A percentile compares a stretch with the other conserved stretches of the same genome.
phyloP scores from a whole-genome alignment of 2,329 filamentous ascomycete genomes.

The Neofusicoccum laricinum region DNA sequence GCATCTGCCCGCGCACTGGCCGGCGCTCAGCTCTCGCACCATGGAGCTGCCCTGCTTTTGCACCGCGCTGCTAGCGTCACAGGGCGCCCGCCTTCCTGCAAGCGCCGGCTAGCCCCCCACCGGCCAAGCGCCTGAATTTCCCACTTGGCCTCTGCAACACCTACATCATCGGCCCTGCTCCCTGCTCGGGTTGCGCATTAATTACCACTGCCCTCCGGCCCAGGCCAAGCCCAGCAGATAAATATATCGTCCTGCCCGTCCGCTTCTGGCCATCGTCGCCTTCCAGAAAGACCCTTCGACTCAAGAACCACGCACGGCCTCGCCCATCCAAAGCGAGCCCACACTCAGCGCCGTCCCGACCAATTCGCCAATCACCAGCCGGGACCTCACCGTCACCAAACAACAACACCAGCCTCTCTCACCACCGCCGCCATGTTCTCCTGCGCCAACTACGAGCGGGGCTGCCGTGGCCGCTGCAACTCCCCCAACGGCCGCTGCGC shows the following conservation, averaged over 20 bases:
- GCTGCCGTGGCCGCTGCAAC: slow-evolving; percentile 43
- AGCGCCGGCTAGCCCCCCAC: slow-evolving; percentile 7
- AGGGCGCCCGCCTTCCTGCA: not conserved
- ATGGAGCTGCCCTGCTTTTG: slow-evolving; percentile 6
- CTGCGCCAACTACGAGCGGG: slow-evolving; percentile 44
- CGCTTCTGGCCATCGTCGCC: not conserved
- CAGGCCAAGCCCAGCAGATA: not conserved
- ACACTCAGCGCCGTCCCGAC: not conserved
- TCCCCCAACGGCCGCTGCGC: slow-evolving; percentile 34
- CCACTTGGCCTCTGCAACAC: slow-evolving; percentile 7
- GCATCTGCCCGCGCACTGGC: slow-evolving; percentile 1
- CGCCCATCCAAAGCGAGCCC: not conserved
- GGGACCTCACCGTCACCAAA: not conserved
- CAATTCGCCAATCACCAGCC: slow-evolving; percentile 4
- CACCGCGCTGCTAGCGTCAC: slow-evolving; percentile 4
- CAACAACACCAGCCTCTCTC: not conserved
- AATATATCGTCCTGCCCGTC: slow-evolving; percentile 7
- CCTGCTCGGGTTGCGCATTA: slow-evolving; percentile 10
- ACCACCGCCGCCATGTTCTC: slow-evolving; percentile 35
- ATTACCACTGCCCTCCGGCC: slow-evolving; percentile 3
- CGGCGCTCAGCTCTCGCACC: not conserved
- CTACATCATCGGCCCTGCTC: slow-evolving; percentile 13
- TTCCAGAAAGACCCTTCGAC: slow-evolving; percentile 7
- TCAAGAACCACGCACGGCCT: not conserved
- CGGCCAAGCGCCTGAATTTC: slow-evolving; percentile 13